Evolutionary conservation across 805 yeast species (phyloP), one percentile per base, ranked within the genome.

Genomic region (Cyberlindnera veronae): DNA sequence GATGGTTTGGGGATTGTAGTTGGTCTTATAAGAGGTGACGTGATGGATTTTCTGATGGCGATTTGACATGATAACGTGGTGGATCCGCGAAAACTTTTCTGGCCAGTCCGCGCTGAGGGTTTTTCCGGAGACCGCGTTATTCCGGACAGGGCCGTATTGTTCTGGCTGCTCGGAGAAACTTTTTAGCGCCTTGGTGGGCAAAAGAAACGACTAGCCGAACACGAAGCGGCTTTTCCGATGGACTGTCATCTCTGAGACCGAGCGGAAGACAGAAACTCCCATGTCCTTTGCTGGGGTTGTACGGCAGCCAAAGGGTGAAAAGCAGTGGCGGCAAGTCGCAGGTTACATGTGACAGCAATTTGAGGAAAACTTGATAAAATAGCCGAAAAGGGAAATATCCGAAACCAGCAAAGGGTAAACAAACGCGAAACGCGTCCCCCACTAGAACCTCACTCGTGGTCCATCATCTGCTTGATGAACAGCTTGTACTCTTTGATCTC

Each of bases 401-500:
- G 15, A 7, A 30, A 34, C 15, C 4, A 32, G 38, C n/a, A 5
- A 34, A 24, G 29, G 7, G 15, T 19, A 28, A 33, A 39, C 29
- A 22, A 16, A 18, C 27, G 38, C 21, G 28, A 19, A 14, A 22
- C 23, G 27, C 19, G 27, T 17, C 29, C 22, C 15, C 24, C 15
- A 21, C 21, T 28, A 8, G 13, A 15, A 12, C 17, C 23, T 34
- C 33, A 35, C 30, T 31, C 44, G 16, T 53, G 43, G 11, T 52
- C 54, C 58, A 54, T 50, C 20, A 54, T 34, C 32, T 53, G 52
- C 32, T 45, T 51, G 38, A 54, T 54, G 33, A 54, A 54, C 9
- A 46, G 29, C 29, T 49, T 53, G 38, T 54, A 54, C 34, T 53
- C 53, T 17, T 33, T 39, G 23, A 54, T 51, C 35, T 53, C 58